A percentile compares a stretch with the other conserved stretches of the same genome.
phyloP scores from a whole-genome alignment of 352 stramenopile genomes.

The Phytophthora citricola region DNA sequence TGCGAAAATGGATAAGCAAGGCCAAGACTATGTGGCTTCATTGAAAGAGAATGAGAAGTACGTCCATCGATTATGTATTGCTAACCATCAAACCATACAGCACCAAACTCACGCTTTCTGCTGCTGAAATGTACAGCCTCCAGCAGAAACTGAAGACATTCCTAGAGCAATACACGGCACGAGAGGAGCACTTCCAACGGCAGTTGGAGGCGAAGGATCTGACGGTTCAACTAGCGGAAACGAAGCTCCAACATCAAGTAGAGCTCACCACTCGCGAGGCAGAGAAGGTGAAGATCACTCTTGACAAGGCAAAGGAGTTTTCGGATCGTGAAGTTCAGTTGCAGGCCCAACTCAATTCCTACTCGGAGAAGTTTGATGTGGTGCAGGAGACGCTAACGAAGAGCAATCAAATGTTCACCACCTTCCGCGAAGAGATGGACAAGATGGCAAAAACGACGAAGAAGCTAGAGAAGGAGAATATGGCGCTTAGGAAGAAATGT shows the following conservation, averaged over 20 bases:
- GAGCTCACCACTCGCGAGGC: constrained; percentile 75
- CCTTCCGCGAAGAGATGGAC: constrained; percentile 87
- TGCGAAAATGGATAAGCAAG: constrained; percentile 89
- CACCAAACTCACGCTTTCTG: constrained; percentile 1
- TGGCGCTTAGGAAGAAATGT: constrained; percentile 82
- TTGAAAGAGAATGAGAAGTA: constrained; percentile 88
- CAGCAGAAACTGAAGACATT: constrained; percentile 88
- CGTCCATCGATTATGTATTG: constrained; percentile 3
- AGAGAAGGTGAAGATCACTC: constrained; percentile 74
- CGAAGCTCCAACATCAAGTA: constrained; percentile 82
- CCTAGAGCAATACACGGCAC: constrained; percentile 78
- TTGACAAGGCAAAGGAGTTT: constrained; percentile 87
- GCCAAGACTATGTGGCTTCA: constrained; percentile 83
- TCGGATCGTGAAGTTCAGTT: constrained; percentile 77
- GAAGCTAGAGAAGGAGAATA: constrained; percentile 88
- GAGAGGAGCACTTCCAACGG: constrained; percentile 86
- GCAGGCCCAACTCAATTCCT: constrained; percentile 79
- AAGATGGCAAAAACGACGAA: constrained; percentile 91
- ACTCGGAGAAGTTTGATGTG: constrained; percentile 88
- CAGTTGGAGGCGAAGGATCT: constrained; percentile 88
- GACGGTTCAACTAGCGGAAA: constrained; percentile 80
- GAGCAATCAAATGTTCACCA: constrained; percentile 88
- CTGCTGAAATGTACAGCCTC: constrained; percentile 45
- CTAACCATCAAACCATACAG: not conserved
- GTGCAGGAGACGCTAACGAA: constrained; percentile 87